phyloP scores from a whole-genome alignment of 495 filamentous ascomycete genomes.

The Talaromyces wortmannii region DNA sequence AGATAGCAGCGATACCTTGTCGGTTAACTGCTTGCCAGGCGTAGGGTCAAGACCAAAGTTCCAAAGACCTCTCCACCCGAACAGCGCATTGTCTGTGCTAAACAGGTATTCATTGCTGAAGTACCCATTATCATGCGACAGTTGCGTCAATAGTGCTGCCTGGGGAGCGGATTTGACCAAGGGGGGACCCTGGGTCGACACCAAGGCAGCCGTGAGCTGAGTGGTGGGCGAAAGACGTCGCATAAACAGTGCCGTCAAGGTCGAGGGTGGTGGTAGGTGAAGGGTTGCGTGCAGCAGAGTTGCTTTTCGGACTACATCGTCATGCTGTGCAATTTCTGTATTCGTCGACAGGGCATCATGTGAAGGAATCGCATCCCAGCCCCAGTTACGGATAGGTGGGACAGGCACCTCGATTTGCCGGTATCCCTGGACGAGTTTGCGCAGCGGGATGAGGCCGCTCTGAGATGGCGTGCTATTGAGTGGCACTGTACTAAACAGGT shows the following conservation, averaged over 20 bases:
- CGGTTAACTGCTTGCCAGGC: background rate
- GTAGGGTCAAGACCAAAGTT: constrained; percentile 86
- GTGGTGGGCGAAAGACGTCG: constrained; percentile 71
- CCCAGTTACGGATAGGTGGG: constrained; percentile 25
- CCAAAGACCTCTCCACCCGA: constrained; percentile 84
- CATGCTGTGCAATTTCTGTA: constrained; percentile 7
- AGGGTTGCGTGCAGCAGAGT: constrained; percentile 82
- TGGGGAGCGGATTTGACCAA: constrained; percentile 37
- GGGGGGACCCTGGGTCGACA: constrained; percentile 58
- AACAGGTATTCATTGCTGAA: constrained; percentile 88
- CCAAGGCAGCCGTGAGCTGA: constrained; percentile 74
- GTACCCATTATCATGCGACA: constrained; percentile 83
- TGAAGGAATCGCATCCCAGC: constrained; percentile 18
- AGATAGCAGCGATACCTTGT: constrained; percentile 48
- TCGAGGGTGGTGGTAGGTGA: constrained; percentile 71
- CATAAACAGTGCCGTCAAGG: constrained; percentile 81
- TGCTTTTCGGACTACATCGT: constrained; percentile 36
- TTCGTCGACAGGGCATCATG: constrained; percentile 15
- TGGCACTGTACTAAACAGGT: constrained; percentile 78
- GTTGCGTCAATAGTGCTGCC: constrained; percentile 57
- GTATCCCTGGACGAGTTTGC: constrained; percentile 62
- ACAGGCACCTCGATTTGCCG: constrained; percentile 49
- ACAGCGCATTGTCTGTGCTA: constrained; percentile 82
- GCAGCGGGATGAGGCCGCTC: constrained; percentile 55
- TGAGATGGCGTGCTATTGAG: constrained; percentile 47